Percentiles rank a stretch among this genome's conserved stretches.
Evolutionary conservation across 2,329 filamentous ascomycete genomes (phyloP).

Genomic region (Diaporthe australafricana): DNA sequence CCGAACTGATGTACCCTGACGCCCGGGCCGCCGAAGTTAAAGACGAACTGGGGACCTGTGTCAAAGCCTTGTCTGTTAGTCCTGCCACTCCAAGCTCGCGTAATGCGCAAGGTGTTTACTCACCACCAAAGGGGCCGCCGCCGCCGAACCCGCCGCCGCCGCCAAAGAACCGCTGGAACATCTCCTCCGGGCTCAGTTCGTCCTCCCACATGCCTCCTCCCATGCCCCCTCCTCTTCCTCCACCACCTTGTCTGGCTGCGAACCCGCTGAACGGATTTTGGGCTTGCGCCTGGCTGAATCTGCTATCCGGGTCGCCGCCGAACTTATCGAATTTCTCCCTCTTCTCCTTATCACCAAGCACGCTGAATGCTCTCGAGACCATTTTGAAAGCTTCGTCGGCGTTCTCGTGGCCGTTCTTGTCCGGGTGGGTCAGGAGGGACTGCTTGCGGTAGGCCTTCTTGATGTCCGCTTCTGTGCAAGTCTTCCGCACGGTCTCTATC

Average conservation of each 20-base stretch:
- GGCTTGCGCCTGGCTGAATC: constrained; percentile 76
- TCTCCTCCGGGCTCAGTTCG: constrained; percentile 94
- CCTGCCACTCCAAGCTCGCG: neutral
- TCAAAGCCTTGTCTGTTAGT: constrained; percentile 67
- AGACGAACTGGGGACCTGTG: constrained; percentile 88
- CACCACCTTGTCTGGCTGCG: constrained; percentile 55
- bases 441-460: constrained; percentile 98
- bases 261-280: constrained; percentile 75
- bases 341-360: constrained; percentile 94
- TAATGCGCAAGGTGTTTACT: constrained; percentile 14
- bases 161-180: constrained; percentile 97
- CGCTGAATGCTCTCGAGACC: constrained; percentile 92
- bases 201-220: constrained; percentile 81
- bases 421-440: constrained; percentile 93
- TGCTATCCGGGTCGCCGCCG: constrained; percentile 91
- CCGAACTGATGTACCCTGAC: constrained; percentile 97
- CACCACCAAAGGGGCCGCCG: constrained; percentile 66
- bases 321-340: constrained; percentile 87
- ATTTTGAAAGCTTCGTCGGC: constrained; percentile 99
- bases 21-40: constrained; percentile 92
- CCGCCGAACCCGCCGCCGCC: constrained; percentile 79
- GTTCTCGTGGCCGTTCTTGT: constrained; percentile 97
- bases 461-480: constrained; percentile 84
- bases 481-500: constrained; percentile 71
- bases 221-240: constrained; percentile 51